Evolutionary conservation across 129 eudicot genomes (phyloP).

Genomic region (Cynara cardunculus): DNA sequence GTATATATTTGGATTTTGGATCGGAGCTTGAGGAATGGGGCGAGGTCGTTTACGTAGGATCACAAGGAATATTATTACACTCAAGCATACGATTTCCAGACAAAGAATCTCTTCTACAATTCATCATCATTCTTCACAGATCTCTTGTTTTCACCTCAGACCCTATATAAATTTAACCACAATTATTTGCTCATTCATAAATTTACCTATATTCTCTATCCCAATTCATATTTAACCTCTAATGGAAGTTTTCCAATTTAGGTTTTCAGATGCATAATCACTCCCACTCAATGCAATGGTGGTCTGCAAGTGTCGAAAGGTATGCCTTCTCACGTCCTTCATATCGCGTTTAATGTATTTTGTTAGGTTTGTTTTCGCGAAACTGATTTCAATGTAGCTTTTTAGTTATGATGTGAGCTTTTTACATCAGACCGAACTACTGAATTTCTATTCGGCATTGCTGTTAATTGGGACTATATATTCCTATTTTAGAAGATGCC

Average conservation of each 20-base stretch:
- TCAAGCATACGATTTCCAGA: neutral
- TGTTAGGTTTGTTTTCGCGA: neutral
- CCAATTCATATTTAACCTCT: neutral
- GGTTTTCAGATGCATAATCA: neutral
- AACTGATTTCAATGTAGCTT: neutral
- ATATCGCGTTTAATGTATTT: neutral
- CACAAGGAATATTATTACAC: neutral
- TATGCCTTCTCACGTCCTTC: neutral
- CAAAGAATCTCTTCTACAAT: neutral
- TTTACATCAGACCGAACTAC: conserved; percentile 37
- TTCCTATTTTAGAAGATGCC: neutral
- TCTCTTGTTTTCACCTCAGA: conserved; percentile 22
- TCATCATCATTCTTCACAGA: neutral
- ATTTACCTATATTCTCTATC: neutral
- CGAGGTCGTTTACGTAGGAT: no score
- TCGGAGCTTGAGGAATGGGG: neutral
- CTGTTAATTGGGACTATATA: neutral
- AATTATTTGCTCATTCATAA: neutral
- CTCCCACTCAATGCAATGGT: conserved; percentile 57
- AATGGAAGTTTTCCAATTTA: neutral
- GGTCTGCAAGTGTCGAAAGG: conserved; percentile 96
- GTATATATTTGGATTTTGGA: neutral
- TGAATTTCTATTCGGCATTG: neutral
- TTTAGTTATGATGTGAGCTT: neutral
- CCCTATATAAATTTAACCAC: conserved; percentile 29